Evolutionary conservation across 176 grass and related monocot genomes (phyloP), one percentile per base, ranked within the genome.

Genomic region (Juncus inflexus): DNA sequence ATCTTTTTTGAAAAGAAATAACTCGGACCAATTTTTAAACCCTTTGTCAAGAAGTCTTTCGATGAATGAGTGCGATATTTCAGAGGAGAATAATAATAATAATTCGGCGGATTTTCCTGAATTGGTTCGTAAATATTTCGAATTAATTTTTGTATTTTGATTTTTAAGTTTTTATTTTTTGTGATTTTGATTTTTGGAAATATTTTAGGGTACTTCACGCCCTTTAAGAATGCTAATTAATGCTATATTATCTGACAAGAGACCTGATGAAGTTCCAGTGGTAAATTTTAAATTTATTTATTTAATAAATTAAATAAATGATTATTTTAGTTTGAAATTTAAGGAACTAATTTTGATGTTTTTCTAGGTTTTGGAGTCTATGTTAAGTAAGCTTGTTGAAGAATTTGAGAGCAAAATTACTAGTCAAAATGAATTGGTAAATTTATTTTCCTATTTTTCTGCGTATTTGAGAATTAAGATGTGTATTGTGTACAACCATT

Each of bases 191-290:
- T 58, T 62, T 65, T 75, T 67, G 51, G 76, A 52, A n/a, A 69
- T 37, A 69, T 39, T 69, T 52, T 76, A 92, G 94, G 83, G 69
- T 66, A 84, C 83, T 16, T 89, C 85, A 7, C 80, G 83, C 36
- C 86, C 89, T 2, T 61, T 99, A 63, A 99, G 81, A 81, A 92
- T 99, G 83, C 67, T 99, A 35, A 74, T 99, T 49, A 85, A 77
- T 63, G 88, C 89, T 7, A 83, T 87, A 69, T 57, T 99, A 73
- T 90, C 85, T 0, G 89, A 86, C 67, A 99, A 92, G 80, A 84
- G 86, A 75, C 94, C 94, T 3, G 94, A 99, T 67, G 94, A 99
- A 92, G 83, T 99, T 86, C 94, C 94, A 35, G 73, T 84, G 75
- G 94, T 92, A 87, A 40, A 71, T 57, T 67, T 58, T 41, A 28